Base-by-base conservation (phyloP, 2,329 filamentous ascomycete genomes). In the Bipolaris sorokiniana region DNA sequence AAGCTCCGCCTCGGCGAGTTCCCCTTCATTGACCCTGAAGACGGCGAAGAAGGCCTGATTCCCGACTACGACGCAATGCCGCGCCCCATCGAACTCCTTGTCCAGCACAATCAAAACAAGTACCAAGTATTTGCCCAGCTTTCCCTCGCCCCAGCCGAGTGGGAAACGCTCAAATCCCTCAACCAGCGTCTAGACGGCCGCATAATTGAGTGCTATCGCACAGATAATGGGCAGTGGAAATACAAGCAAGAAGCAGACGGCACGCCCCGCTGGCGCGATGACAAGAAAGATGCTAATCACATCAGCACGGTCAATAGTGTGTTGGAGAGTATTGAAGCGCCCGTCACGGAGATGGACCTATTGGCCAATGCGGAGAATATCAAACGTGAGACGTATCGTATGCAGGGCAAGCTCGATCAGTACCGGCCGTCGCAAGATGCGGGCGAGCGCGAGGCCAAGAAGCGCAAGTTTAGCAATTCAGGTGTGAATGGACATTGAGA, bases 261-360 rank as follows among this genome's bases (percentile, higher is more conserved):
- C 11, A 76, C 75, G 18, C 89, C 95, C 66, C 88, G 93, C 28
- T 94, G 97, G 77, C 85, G 95, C 50, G 93, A 98, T 70, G 95
- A 99, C 77, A 99, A 99, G 79, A 81, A 83, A 26, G 90, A 97
- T 65, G 92, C 91, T 0, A 99, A 99, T 70, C 93, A 98, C 77
- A 89, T 90, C 58, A 88, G 82, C 16, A 94, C 91, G 0, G 91
- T 97, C 1, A 82, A 88, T 23, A 96, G 90, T 73, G 95, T 99
- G 3, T 83, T 97, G 57, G 89, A 94, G 63, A 96, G 91, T 76
- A 98, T 99, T 66, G 84, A 87, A 59, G 92, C 97, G 69, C 88
- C 87, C 1, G 92, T 99, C 10, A 90, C 87, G 0, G 87, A 97
- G 77, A 83, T 90, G 55, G 92, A 99, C 71, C 82, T 99, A 33